phyloP scores from a whole-genome alignment of 2,329 filamentous ascomycete genomes.

The Alternaria tenuissima region DNA sequence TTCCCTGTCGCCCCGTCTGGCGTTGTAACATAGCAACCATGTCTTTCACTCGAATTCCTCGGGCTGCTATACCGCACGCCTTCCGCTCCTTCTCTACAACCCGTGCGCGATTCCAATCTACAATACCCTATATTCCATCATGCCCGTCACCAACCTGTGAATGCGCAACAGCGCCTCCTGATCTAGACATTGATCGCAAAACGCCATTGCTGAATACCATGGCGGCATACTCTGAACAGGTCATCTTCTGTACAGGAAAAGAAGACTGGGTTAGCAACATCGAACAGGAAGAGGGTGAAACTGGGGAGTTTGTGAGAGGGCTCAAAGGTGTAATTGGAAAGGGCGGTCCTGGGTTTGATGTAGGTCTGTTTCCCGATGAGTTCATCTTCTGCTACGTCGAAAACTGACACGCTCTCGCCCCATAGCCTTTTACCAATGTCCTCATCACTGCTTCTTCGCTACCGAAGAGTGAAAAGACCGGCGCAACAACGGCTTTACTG shows the following conservation, averaged over 20 bases:
- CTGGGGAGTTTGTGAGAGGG: conserved; percentile 68
- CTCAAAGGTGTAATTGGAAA: conserved; percentile 65
- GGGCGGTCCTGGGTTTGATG: conserved; percentile 56
- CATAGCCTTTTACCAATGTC: conserved; percentile 82
- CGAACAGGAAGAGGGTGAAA: conserved; percentile 73
- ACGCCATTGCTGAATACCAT: conserved; percentile 78
- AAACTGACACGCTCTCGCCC: background rate
- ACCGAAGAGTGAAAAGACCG: conserved; percentile 21
- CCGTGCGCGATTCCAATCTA: conserved; percentile 8
- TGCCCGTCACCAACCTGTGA: conserved; percentile 81
- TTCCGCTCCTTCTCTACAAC: conserved; percentile 18
- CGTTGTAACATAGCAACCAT: conserved; percentile 1
- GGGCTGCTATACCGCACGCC: background rate
- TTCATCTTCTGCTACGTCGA: background rate
- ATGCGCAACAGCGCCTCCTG: conserved; percentile 72
- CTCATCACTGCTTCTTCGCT: conserved; percentile 81
- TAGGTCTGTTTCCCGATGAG: conserved; percentile 45
- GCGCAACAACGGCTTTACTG: conserved; percentile 67
- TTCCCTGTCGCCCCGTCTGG: background rate
- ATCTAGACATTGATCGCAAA: conserved; percentile 77
- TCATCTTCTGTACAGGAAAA: conserved; percentile 82
- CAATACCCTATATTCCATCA: conserved; percentile 36
- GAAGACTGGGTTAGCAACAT: conserved; percentile 84
- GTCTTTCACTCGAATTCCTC: conserved; percentile 7
- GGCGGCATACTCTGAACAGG: conserved; percentile 79